These are phyloP conservation scores for Barbarea vulgaris DNA, from an alignment of 345 rosid genomes.

Conservation along the genomic window DNA sequence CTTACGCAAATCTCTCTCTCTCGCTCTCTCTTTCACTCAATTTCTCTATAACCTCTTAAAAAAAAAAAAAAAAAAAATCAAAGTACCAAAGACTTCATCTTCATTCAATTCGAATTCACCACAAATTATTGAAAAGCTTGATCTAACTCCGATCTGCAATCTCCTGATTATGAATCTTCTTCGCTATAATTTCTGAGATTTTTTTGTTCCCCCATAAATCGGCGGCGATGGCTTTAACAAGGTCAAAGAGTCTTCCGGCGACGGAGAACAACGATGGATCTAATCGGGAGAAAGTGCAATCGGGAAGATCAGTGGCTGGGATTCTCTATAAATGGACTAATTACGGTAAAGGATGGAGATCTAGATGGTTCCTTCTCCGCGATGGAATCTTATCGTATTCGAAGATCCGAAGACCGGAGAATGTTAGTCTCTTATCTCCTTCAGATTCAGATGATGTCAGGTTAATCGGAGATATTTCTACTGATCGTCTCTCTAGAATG, in stretches of 20 bases:
- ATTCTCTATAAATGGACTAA: constrained; percentile 93
- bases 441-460: constrained; percentile 65
- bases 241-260: constrained; percentile 74
- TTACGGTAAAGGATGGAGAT: constrained; percentile 98
- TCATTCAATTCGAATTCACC: neutral
- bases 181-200: constrained; percentile 31
- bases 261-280: constrained; percentile 51
- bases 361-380: constrained; percentile 84
- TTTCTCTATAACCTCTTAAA: neutral
- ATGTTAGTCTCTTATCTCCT: constrained; percentile 50
- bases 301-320: constrained; percentile 79
- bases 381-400: constrained; percentile 84
- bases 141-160: neutral
- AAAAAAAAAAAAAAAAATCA: no score
- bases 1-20: no score
- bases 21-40: neutral
- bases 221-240: constrained; percentile 42
- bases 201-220: constrained; percentile 61
- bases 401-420: constrained; percentile 72
- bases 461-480: constrained; percentile 77
- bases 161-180: neutral
- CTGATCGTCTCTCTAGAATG: constrained; percentile 57
- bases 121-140: neutral
- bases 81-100: neutral
- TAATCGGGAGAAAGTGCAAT: constrained; percentile 26